Conservation (phyloP, 352 stramenopile genomes). For the Globisporangium viniferum region DNA sequence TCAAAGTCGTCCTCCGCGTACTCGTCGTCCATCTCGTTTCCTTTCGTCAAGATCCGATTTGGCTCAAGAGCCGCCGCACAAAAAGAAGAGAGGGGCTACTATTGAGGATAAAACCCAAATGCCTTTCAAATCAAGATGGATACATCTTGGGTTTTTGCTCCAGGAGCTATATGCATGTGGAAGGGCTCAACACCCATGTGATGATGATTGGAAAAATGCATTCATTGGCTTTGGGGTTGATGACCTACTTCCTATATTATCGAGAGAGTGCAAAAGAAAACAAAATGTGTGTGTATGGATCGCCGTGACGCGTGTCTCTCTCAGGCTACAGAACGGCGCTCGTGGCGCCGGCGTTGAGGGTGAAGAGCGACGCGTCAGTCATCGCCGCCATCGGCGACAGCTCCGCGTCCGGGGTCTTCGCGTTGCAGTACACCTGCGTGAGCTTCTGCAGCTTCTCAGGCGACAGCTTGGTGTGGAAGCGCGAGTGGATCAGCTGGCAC, state of each 20-base stretch:
- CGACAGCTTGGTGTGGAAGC: constrained; percentile 38
- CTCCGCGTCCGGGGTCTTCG: constrained; percentile 24
- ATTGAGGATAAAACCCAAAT: background rate
- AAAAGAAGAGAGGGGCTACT: background rate
- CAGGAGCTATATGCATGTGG: background rate
- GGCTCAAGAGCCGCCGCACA: background rate
- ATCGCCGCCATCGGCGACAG: constrained; percentile 1
- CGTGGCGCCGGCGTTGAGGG: background rate
- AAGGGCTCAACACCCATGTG: background rate
- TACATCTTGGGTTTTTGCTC: background rate
- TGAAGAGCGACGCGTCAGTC: background rate
- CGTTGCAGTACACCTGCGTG: constrained; percentile 62
- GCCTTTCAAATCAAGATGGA: background rate
- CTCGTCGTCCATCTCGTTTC: constrained; percentile 13
- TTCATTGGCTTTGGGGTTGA: background rate
- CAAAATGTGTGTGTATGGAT: background rate
- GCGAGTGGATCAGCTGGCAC: constrained; percentile 31
- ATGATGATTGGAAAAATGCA: background rate
- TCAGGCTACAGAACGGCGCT: background rate
- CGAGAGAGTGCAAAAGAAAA: background rate
- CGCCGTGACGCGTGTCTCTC: background rate
- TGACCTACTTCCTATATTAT: background rate
- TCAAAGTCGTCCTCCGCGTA: constrained; percentile 28
- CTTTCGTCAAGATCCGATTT: background rate
- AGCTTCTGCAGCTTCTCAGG: constrained; percentile 52